Base-by-base conservation (phyloP, 208 protist genomes). In the Crithidia fasciculata region DNA sequence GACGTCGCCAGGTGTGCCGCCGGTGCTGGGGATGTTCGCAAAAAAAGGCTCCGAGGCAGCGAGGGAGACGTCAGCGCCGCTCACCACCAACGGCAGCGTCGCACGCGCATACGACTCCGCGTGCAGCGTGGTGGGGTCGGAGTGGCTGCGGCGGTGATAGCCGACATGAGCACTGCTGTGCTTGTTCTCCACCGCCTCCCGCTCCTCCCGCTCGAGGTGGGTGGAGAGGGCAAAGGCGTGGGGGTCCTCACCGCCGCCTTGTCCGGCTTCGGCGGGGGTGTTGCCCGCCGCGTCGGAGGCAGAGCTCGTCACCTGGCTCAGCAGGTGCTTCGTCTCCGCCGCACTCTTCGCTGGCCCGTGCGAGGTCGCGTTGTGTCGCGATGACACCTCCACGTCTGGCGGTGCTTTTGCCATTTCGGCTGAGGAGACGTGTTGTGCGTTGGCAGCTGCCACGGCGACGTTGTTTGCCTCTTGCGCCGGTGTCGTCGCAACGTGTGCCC, bases 21-120 rank as follows among this genome's bases (percentile, higher is more conserved):
- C 41, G 52, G 16, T 19, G 13, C 13, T 41, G 4, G 36, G n/a
- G 10, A 28, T 28, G 28, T 28, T 28, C 1, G 12, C 53, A 40
- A 70, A 61, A 39, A 70, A 12, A 16, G 65, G n/a, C 40, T 70
- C 65, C n/a, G 65, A 70, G 7, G 36, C 53, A 5, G 65, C 40
- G 3, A 54, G 65, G 37, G 39, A 5, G 10, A 61, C 18, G 43
- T 70, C 53, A 5, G 65, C 41, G 12, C 65, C 53, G 8, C 54
- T 61, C 53, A 61, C 45, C 5, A 61, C 43, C 8, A 70, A 13
- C 8, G 65, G 53, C 15, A 50, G 53, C 50, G 65, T 50, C 9
- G 40, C 19, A 3, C 65, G 65, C 2, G 39, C 41, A 9, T 59
- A 19, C 5, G 12, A 2, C n/a, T 7, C 19, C 41, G 2, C 44